phyloP scores from a whole-genome alignment of 202 grass and related monocot genomes.

The Schoenoplectus tabernaemontani region DNA sequence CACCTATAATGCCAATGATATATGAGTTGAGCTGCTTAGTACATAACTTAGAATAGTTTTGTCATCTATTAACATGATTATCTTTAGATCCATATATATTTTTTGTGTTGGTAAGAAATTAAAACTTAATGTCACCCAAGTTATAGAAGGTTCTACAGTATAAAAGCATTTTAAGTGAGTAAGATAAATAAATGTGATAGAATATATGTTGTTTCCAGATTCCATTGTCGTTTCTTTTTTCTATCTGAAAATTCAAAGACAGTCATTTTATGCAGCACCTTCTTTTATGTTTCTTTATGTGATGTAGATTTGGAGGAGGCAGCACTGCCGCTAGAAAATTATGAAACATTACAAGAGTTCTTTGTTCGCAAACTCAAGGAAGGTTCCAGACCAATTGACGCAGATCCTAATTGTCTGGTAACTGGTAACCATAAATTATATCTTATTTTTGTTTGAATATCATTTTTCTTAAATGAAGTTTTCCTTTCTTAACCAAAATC shows the following conservation, averaged over 20 bases:
- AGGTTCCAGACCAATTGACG: slow-evolving; percentile 55
- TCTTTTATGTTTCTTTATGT: slow-evolving; percentile 5
- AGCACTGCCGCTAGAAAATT: slow-evolving; percentile 60
- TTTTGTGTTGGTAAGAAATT: neutral
- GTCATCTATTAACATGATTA: neutral
- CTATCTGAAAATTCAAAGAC: neutral
- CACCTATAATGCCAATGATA: neutral
- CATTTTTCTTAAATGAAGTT: neutral
- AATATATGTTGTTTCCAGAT: neutral
- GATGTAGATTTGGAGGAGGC: slow-evolving; percentile 74
- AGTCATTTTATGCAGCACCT: slow-evolving; percentile 6
- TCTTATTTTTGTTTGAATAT: neutral
- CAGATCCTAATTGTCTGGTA: slow-evolving; percentile 73
- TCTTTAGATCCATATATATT: neutral
- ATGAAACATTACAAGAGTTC: slow-evolving; percentile 72
- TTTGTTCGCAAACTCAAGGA: slow-evolving; percentile 67
- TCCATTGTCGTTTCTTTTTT: neutral
- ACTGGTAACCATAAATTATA: slow-evolving; percentile 51
- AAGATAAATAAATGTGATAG: neutral
- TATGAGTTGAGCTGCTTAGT: neutral
- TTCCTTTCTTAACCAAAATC: neutral
- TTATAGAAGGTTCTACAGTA: neutral
- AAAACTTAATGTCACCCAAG: neutral
- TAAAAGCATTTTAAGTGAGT: neutral
- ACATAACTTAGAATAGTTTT: neutral